Conservation (phyloP, 352 stramenopile genomes). For the Phytophthora pisi region DNA sequence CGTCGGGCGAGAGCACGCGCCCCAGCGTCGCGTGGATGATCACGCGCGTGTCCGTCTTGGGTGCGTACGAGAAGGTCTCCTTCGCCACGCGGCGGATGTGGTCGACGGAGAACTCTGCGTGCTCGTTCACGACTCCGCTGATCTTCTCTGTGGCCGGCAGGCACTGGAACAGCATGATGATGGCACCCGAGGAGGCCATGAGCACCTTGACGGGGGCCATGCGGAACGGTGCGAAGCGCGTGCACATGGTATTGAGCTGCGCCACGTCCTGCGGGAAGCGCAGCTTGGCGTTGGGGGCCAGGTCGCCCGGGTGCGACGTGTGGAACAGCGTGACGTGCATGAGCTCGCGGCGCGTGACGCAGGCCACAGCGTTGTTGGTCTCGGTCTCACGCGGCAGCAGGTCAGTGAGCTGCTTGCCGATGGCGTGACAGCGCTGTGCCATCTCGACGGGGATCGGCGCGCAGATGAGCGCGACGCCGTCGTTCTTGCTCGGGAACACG, state of each 20-base stretch:
- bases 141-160: conserved; percentile 19
- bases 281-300: conserved; percentile 46
- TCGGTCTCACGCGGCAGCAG: conserved; percentile 43
- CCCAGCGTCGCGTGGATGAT: conserved; percentile 81
- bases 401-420: conserved; percentile 52
- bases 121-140: conserved; percentile 30
- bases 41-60: conserved; percentile 46
- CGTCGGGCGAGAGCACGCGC: conserved; percentile 54
- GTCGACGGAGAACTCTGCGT: conserved; percentile 64
- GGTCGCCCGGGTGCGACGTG: conserved; percentile 70
- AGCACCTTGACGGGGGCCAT: conserved; percentile 59
- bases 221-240: conserved; percentile 45
- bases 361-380: conserved; percentile 45
- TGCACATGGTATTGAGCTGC: conserved; percentile 47
- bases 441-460: conserved; percentile 46
- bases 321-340: conserved; percentile 87
- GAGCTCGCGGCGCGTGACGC: conserved; percentile 65
- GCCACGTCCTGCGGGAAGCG: conserved; percentile 50
- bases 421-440: conserved; percentile 41
- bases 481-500: conserved; percentile 45
- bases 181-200: conserved; percentile 61
- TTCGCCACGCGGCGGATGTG: conserved; percentile 52
- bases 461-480: conserved; percentile 57
- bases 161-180: conserved; percentile 74
- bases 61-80: conserved; percentile 53